A percentile compares a stretch with the other conserved stretches of the same genome.
Evolutionary conservation across 2,329 filamentous ascomycete genomes (phyloP).

Genomic region (Botrytis elliptica): DNA sequence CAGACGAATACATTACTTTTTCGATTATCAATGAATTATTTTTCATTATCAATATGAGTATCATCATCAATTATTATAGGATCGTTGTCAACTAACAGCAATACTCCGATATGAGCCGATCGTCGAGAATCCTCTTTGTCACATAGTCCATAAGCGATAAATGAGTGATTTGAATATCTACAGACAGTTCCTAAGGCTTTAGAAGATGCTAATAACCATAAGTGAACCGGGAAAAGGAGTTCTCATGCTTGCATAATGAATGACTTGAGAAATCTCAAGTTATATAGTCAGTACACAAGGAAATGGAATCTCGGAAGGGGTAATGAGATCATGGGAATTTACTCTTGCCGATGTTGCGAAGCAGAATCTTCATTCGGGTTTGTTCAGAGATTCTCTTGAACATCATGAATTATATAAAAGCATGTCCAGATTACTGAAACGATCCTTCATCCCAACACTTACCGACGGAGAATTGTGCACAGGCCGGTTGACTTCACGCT

Average conservation of each 20-base stretch:
- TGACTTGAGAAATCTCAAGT: background rate
- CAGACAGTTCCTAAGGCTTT: background rate
- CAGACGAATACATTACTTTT: background rate
- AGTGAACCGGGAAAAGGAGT: background rate
- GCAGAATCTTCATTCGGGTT: accelerated
- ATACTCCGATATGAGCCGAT: background rate
- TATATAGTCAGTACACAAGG: background rate
- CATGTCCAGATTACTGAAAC: background rate
- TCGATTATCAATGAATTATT: background rate
- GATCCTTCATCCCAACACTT: background rate
- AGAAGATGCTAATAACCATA: background rate
- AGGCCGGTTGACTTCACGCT: background rate
- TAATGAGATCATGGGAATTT: background rate
- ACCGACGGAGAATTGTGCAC: accelerated
- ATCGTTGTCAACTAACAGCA: background rate
- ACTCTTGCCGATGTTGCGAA: background rate
- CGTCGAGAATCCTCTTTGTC: background rate
- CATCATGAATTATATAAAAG: background rate
- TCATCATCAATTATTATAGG: accelerated
- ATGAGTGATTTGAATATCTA: background rate
- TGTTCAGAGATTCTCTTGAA: background rate
- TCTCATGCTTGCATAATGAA: background rate
- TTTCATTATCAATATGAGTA: background rate
- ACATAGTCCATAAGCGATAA: background rate
- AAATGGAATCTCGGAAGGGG: background rate